Percentiles rank a stretch among this genome's conserved stretches.
Evolutionary conservation across 805 yeast species (phyloP).

Genomic region (Pichia scutulata): DNA sequence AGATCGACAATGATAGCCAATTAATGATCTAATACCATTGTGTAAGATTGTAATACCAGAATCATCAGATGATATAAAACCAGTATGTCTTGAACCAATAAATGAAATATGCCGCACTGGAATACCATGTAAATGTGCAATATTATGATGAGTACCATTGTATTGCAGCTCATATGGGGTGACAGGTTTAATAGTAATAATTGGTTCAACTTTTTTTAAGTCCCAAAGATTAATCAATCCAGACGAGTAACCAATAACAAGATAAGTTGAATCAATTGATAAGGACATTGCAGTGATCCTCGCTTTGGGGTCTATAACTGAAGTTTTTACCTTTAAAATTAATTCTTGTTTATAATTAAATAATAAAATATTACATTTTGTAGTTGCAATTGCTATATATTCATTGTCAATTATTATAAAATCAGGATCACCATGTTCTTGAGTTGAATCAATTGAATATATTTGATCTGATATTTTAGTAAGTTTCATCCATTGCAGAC

Average conservation of each 20-base stretch:
- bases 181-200: conserved; percentile 26
- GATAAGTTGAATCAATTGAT: conserved; percentile 59
- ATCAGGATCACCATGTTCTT: conserved; percentile 44
- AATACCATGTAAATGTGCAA: conserved; percentile 30
- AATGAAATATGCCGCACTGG: conserved; percentile 40
- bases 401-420: conserved; percentile 34
- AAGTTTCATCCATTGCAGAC: conserved; percentile 26
- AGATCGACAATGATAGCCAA: conserved; percentile 42
- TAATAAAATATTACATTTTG: conserved; percentile 53
- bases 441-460: conserved; percentile 13
- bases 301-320: conserved; percentile 32
- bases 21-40: conserved; percentile 49
- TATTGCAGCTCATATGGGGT: conserved; percentile 16
- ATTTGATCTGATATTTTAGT: conserved; percentile 18
- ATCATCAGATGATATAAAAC: conserved; percentile 47
- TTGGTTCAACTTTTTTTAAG: conserved; percentile 28
- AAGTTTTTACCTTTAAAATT: conserved; percentile 32
- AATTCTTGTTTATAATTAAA: conserved; percentile 65
- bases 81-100: conserved; percentile 45
- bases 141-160: conserved; percentile 16
- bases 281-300: conserved; percentile 48
- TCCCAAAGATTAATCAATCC: conserved; percentile 74
- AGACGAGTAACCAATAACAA: conserved; percentile 59
- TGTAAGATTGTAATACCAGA: conserved; percentile 57
- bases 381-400: conserved; percentile 60